Evolutionary conservation across 202 grass and related monocot genomes (phyloP).

Genomic region (Eragrostis tef): DNA sequence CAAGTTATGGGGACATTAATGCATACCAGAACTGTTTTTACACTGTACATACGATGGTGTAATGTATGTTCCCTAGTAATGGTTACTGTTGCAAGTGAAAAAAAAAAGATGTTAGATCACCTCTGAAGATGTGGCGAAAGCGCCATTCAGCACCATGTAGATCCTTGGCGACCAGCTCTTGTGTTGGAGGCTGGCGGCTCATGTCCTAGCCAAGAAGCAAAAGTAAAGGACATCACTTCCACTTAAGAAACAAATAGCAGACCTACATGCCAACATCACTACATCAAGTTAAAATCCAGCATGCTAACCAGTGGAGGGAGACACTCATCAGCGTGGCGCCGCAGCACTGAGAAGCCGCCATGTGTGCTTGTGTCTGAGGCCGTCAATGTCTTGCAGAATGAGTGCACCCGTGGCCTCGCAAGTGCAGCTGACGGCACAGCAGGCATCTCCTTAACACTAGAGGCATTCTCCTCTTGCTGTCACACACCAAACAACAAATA

Average conservation of each 20-base stretch:
- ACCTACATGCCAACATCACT: conserved; percentile 23
- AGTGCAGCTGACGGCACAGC: conserved; percentile 4
- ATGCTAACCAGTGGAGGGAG: conserved; percentile 73
- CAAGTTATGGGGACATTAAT: conserved; percentile 33
- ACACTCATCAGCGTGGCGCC: conserved; percentile 88
- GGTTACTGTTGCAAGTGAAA: not conserved
- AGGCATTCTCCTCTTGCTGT: conserved; percentile 57
- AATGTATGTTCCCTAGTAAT: conserved; percentile 8
- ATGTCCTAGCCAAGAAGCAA: conserved; percentile 75
- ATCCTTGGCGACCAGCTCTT: conserved; percentile 89
- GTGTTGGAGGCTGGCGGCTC: conserved; percentile 79
- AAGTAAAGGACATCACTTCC: conserved; percentile 40
- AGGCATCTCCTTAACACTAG: conserved; percentile 54
- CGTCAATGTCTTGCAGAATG: conserved; percentile 95
- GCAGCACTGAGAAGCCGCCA: conserved; percentile 90
- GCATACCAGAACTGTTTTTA: conserved; percentile 16
- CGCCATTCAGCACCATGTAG: conserved; percentile 85
- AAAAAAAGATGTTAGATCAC: conserved; percentile 48
- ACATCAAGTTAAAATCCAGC: conserved; percentile 11
- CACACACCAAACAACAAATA: conserved; percentile 40
- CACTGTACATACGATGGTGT: not conserved
- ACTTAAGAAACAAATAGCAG: conserved; percentile 10
- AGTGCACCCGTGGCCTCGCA: conserved; percentile 64
- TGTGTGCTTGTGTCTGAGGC: conserved; percentile 96
- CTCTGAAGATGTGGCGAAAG: conserved; percentile 96